These are phyloP conservation scores for Corymbia maculata DNA, from an alignment of 345 rosid genomes.

Conservation along the genomic window DNA sequence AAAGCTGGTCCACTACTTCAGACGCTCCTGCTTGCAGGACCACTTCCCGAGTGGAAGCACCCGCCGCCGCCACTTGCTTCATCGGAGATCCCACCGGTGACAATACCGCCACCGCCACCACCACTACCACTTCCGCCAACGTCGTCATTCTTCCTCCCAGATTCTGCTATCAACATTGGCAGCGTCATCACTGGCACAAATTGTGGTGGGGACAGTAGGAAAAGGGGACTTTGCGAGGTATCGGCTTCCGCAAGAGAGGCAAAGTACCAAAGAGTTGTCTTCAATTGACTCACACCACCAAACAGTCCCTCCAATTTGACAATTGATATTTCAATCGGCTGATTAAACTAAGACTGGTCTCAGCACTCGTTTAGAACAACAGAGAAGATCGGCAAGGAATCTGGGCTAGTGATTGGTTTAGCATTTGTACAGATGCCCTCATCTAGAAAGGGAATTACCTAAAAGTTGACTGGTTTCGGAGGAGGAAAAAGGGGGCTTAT, in stretches of 20 bases:
- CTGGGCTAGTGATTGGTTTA: not conserved
- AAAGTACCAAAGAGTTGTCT: slow-evolving; percentile 57
- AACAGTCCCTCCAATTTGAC: not conserved
- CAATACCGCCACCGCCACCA: slow-evolving; percentile 62
- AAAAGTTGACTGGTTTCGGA: not conserved
- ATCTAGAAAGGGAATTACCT: not conserved
- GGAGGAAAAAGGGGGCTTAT: not conserved
- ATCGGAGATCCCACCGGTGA: slow-evolving; percentile 91
- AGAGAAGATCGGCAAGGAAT: not conserved
- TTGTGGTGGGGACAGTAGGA: slow-evolving; percentile 48
- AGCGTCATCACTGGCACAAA: slow-evolving; percentile 7
- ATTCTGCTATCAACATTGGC: slow-evolving; percentile 14
- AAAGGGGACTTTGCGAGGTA: slow-evolving; percentile 41
- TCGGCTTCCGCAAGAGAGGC: slow-evolving; percentile 39
- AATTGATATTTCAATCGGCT: not conserved
- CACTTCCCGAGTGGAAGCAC: slow-evolving; percentile 93
- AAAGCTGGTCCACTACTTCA: slow-evolving; percentile 94
- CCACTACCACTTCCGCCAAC: slow-evolving; percentile 29
- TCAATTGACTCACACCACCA: slow-evolving; percentile 31
- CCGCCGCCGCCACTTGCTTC: slow-evolving; percentile 94
- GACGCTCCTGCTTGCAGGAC: slow-evolving; percentile 90
- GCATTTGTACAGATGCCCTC: not conserved
- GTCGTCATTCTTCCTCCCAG: slow-evolving; percentile 33
- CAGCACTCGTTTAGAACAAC: not conserved
- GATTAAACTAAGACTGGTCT: not conserved